Conservation (phyloP, 345 rosid species). For the Pelargonium nanum region DNA sequence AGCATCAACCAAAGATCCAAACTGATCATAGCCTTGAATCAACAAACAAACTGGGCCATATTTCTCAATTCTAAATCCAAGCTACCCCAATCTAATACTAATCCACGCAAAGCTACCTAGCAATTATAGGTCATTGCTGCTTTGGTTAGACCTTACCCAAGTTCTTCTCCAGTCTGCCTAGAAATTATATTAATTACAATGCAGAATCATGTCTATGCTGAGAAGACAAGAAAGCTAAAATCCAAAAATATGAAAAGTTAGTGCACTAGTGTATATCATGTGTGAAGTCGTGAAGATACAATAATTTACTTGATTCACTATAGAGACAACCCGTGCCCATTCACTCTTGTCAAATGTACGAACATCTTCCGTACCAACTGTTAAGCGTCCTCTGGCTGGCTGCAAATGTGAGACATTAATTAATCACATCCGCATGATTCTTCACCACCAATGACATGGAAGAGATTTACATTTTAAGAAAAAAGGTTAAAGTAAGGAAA, state of each 20-base stretch:
- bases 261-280: not conserved
- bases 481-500: slow-evolving; percentile 5
- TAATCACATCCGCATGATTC: slow-evolving; percentile 7
- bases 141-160: no score
- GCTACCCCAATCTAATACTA: not conserved
- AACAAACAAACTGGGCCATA: not conserved
- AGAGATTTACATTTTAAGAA: not conserved
- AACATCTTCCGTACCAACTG: slow-evolving; percentile 82
- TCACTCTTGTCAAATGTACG: slow-evolving; percentile 85
- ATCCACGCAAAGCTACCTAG: not conserved
- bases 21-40: not conserved
- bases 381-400: slow-evolving; percentile 85
- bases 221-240: not conserved
- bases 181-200: slow-evolving; percentile 1
- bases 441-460: not conserved
- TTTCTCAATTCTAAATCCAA: not conserved
- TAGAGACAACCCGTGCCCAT: slow-evolving; percentile 84
- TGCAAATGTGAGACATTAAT: slow-evolving; percentile 27
- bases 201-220: not conserved
- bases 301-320: slow-evolving; percentile 72
- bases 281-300: not conserved
- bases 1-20: no score
- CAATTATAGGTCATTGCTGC: no score
- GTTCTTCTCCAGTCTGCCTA: not conserved
- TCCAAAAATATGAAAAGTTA: not conserved